Evolutionary conservation across 148 eudicot species (phyloP), one percentile per base, ranked within the genome.

Genomic region (Nyssa sinensis): DNA sequence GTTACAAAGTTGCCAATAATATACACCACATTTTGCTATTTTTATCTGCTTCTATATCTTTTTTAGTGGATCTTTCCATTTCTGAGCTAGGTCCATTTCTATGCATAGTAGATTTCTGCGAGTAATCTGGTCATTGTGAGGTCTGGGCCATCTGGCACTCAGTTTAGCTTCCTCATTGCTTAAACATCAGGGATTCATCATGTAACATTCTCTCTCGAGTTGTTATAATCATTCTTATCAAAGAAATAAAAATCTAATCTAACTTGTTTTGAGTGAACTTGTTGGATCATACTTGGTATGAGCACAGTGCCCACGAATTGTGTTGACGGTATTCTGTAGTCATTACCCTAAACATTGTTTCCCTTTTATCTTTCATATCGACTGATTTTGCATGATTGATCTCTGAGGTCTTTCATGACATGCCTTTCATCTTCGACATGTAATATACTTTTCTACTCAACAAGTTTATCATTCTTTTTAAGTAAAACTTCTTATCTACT

Each of bases 401-500:
- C 47, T 51, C 7, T 44, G 44, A 2, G 19, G 34, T 19, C 5
- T 23, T 32, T 9, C 44, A 9, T 37, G 9, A 9, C 4, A 9
- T 37, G 44, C 9, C 44, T 37, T 37, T 37, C 44, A 9, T 37
- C 44, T 4, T 37, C 4, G 44, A 37, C n/a, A 37, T 37, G 44
- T 37, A 37, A 37, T 17, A 51, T 70, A 14, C 32, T 57, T 39
- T 57, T 4, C 31, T 19, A 13, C 47, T 58, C 30, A 70, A 3
- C 74, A 57, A 66, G 9, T 16, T 23, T 66, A n/a, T 30, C 29
- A 66, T 24, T 35, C 29, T n/a, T n/a, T n/a, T 24, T 59, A 2
- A 12, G 19, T 60, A 12, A 33, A 34, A 30, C 14, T 60, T 64
- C 35, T 66, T 51, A 23, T 72, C 77, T 77, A 73, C 82, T 83